These are phyloP conservation scores for Agroathelia rolfsii DNA, from an alignment of 1,284 basidiomycete species.

Conservation along the genomic window DNA sequence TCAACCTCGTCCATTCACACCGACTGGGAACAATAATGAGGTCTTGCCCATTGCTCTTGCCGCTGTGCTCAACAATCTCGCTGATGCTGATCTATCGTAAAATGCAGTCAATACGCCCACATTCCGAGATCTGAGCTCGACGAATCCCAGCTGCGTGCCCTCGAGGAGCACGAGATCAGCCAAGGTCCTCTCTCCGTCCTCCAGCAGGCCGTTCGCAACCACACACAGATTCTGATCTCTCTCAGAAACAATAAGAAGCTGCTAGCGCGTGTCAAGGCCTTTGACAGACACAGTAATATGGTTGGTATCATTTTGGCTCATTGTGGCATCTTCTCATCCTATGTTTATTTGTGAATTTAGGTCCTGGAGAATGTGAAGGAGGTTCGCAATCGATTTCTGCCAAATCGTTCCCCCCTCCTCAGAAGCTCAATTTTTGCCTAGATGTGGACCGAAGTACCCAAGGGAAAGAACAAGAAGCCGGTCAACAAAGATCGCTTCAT, in stretches of 20 bases:
- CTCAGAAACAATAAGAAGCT: conserved; percentile 98
- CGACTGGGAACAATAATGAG: no score
- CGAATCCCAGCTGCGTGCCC: conserved; percentile 88
- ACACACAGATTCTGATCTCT: conserved; percentile 95
- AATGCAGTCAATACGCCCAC: conserved; percentile 90
- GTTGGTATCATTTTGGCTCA: conserved; percentile 33
- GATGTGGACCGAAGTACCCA: conserved; percentile 99
- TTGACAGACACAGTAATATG: conserved; percentile 99
- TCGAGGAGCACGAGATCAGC: conserved; percentile 96
- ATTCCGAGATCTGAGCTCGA: conserved; percentile 96
- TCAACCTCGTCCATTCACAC: no score
- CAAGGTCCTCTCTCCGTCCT: conserved; percentile 96
- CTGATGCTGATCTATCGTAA: no score
- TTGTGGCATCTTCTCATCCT: conserved; percentile 11
- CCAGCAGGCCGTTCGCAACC: conserved; percentile 96
- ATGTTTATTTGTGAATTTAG: no score
- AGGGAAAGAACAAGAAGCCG: conserved; percentile 97
- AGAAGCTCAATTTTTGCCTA: conserved; percentile 21
- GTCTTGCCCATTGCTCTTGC: no score
- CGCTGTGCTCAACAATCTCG: no score
- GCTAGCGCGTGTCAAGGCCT: conserved; percentile 95
- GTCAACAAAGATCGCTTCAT: conserved; percentile 99
- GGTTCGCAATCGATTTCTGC: conserved; percentile 32
- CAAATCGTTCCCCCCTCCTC: conserved; percentile 7
- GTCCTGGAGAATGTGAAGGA: conserved; percentile 96